Conservation (phyloP, 345 rosid genomes). For the Populus nigra region DNA sequence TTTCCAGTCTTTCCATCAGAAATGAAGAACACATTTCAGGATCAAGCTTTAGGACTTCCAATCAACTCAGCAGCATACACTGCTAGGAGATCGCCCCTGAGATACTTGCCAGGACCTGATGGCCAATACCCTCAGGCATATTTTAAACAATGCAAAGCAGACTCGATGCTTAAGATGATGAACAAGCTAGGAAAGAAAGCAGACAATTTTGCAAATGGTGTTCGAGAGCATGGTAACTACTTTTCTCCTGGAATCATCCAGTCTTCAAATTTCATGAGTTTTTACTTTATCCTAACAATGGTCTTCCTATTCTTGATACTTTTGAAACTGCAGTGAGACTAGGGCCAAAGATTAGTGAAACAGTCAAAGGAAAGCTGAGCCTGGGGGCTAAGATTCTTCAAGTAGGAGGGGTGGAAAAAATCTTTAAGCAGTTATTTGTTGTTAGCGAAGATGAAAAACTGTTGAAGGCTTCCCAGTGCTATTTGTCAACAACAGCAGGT, state of each 20-base stretch:
- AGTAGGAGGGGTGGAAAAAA: conserved; percentile 43
- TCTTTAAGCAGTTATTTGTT: conserved; percentile 39
- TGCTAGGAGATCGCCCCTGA: conserved; percentile 14
- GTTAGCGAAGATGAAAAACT: conserved; percentile 42
- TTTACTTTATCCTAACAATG: no score
- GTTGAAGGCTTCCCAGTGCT: conserved; percentile 46
- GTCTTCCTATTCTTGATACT: background rate
- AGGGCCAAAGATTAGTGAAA: conserved; percentile 39
- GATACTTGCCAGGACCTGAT: no score
- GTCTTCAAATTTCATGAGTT: background rate
- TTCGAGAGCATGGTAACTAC: conserved; percentile 50
- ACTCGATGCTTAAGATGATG: conserved; percentile 38
- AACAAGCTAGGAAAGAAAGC: conserved; percentile 50
- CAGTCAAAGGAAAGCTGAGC: conserved; percentile 47
- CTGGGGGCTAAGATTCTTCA: conserved; percentile 44
- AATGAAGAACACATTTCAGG: conserved; percentile 29
- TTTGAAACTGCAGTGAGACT: conserved; percentile 35
- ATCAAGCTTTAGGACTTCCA: conserved; percentile 30
- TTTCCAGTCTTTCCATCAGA: background rate
- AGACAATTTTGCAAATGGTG: conserved; percentile 41
- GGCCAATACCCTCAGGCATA: no score
- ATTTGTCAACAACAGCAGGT: conserved; percentile 47
- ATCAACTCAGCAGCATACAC: conserved; percentile 19
- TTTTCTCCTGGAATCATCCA: background rate
- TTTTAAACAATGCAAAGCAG: background rate